Evolutionary conservation across 2,329 filamentous ascomycete genomes (phyloP).

Genomic region (Aspergillus vadensis): DNA sequence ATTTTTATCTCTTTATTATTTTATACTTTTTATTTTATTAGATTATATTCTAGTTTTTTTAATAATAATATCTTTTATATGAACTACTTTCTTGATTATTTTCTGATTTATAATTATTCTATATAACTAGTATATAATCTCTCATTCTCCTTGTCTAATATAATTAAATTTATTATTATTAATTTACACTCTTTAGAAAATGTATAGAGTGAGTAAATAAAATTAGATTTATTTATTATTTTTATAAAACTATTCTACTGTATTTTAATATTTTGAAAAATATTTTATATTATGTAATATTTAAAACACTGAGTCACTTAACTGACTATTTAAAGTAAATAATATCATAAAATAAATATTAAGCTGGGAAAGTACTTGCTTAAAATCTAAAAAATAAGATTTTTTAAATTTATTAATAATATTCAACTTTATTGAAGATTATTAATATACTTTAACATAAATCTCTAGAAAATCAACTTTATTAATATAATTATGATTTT

Average conservation of each 20-base stretch:
- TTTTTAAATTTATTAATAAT: not conserved
- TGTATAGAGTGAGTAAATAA: not conserved
- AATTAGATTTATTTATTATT: not conserved
- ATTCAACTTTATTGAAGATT: not conserved
- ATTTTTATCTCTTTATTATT: too few relatives aligned
- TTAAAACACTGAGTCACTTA: not conserved
- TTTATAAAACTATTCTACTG: not conserved
- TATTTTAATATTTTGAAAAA: not conserved
- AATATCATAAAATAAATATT: conserved; percentile 1
- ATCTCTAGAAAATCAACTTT: not conserved
- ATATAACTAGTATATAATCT: too few relatives aligned
- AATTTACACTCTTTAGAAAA: not conserved
- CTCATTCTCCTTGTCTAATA: too few relatives aligned
- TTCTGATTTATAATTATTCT: too few relatives aligned
- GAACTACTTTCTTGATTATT: too few relatives aligned
- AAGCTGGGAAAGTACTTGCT: not conserved
- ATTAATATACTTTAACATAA: not conserved
- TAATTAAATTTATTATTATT: too few relatives aligned
- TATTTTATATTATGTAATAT: conserved; percentile 1
- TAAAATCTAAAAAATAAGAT: not conserved
- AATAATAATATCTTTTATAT: too few relatives aligned
- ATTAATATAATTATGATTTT: not conserved
- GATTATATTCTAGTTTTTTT: too few relatives aligned
- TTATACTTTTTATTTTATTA: too few relatives aligned
- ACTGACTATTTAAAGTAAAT: not conserved